These are phyloP conservation scores for Geopyxis carbonaria DNA, from an alignment of 495 filamentous ascomycete genomes.

Conservation along the genomic window DNA sequence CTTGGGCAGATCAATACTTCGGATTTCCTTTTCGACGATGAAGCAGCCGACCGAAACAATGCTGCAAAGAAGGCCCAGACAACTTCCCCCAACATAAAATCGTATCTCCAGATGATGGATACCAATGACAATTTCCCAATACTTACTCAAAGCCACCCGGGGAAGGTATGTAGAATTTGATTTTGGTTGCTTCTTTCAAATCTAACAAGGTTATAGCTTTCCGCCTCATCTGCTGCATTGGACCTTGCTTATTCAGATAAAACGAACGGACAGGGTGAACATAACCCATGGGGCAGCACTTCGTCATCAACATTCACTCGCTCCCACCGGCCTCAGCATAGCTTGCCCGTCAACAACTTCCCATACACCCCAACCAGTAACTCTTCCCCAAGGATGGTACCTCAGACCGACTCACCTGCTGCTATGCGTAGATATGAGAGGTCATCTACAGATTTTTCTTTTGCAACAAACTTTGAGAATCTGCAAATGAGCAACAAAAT, in stretches of 20 bases:
- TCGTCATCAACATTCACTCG: constrained; percentile 38
- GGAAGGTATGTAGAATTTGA: constrained; percentile 43
- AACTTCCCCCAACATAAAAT: constrained; percentile 46
- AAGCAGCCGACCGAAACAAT: constrained; percentile 41
- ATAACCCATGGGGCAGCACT: constrained; percentile 44
- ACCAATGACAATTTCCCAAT: constrained; percentile 73
- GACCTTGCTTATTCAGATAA: constrained; percentile 61
- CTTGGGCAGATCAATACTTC: constrained; percentile 62
- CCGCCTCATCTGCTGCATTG: constrained; percentile 62
- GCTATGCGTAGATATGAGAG: constrained; percentile 22
- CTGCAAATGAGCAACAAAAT: constrained; percentile 16
- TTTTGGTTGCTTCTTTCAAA: constrained; percentile 8
- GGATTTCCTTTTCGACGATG: constrained; percentile 68
- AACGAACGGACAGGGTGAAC: constrained; percentile 40
- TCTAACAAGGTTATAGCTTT: constrained; percentile 36
- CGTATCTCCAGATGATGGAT: constrained; percentile 53
- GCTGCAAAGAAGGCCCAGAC: constrained; percentile 33
- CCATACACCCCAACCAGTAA: constrained; percentile 24
- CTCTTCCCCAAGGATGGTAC: constrained; percentile 22
- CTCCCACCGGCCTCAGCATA: constrained; percentile 45
- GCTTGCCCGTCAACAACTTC: constrained; percentile 48
- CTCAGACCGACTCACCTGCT: constrained; percentile 25
- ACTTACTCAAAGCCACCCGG: constrained; percentile 49
- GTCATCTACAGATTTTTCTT: constrained; percentile 15
- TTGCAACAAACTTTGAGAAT: constrained; percentile 22